Evolutionary conservation across 495 filamentous ascomycete species (phyloP), one percentile per base, ranked within the genome.

Genomic region (Daldinia concentrica): DNA sequence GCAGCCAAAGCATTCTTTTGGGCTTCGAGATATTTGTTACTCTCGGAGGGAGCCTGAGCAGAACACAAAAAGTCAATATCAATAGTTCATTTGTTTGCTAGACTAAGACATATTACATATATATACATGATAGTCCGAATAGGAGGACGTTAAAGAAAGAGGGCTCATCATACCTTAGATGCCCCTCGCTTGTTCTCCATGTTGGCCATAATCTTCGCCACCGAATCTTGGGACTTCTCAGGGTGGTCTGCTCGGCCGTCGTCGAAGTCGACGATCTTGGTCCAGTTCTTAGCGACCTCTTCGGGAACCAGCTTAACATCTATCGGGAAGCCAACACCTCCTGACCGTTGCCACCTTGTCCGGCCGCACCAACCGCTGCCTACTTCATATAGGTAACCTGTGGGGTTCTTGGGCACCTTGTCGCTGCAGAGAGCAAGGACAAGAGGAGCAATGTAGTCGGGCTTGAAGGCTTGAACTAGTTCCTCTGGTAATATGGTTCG

Each of bases 391-490:
- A 99, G 88, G 58, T 89, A 90, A 73, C 95, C 95, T 68, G 94
- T 98, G 12, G 89, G 87, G 71, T 92, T 89, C 69, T 90, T 88
- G 29, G 95, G 95, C 24, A 92, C 85, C 77, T 92, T 92, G 82
- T 99, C 95, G 61, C 93, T 95, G 84, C 88, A 91, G 45, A 99
- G 90, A 34, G 93, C 88, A 29, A 92, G 90, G 54, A 99, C 95
- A 43, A 98, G 79, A 52, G 95, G 95, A 50, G 95, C 95, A 80
- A 99, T 94, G 79, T 98, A 98, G 74, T 98, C 95, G 50, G 95
- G 95, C 90, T 99, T 99, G 88, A 99, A 97, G 37, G 95, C 96
- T 85, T 98, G 95, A 48, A 99, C 94, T 85, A 98, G 90, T 82
- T 98, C 95, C 76, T 98, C 93, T 39, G 95, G 96, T 83, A 99